Base-by-base conservation (phyloP, 139 green algal species). In the Coccomyxa sp. region DNA sequence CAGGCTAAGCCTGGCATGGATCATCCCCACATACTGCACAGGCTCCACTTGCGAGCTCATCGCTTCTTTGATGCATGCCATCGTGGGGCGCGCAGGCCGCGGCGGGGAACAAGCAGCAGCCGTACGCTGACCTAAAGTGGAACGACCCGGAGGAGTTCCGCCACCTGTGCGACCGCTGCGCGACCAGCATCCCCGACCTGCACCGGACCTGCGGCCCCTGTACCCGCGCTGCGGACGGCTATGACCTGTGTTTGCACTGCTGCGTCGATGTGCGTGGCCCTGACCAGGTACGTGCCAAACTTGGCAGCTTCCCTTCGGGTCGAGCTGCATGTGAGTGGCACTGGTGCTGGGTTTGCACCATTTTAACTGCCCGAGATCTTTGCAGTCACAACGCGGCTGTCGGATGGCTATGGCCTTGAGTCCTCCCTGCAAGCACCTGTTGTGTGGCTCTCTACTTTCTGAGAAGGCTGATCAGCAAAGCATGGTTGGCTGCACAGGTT, bases 111-210 rank as follows among this genome's bases (percentile, higher is more conserved):
- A 7, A 51, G 3, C 38, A 51, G 38, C 38, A 51, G 38, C 38
- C 38, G 38, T 51, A 51, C 38, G 38, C 38, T 3, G 38, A 51
- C 3, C 3, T 51, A 7, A 7, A 51, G 7, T 51, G 38, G 38
- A 7, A 51, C 3, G 38, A 51, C 38, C 38, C 38, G 38, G 38
- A 10, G 66, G 66, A 75, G 4, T 75, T 75, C 71, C 80, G 86
- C 18, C 31, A 57, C 27, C 80, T 90, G 82, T 91, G 88, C 82
- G 86, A 91, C 84, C 60, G 83, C 75, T 91, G 88, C 82, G 88
- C 51, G 23, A 91, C 88, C 4, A 77, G 82, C 76, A 82, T 88
- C 15, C 83, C 82, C 32, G 79, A 87, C 66, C 79, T 91, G 31
- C 59, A 76, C 28, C 63, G 25, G 10, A 57, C 88, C 67, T 91